Base-by-base conservation (phyloP, 352 stramenopile genomes). In the Pilasporangium apinafurcum region DNA sequence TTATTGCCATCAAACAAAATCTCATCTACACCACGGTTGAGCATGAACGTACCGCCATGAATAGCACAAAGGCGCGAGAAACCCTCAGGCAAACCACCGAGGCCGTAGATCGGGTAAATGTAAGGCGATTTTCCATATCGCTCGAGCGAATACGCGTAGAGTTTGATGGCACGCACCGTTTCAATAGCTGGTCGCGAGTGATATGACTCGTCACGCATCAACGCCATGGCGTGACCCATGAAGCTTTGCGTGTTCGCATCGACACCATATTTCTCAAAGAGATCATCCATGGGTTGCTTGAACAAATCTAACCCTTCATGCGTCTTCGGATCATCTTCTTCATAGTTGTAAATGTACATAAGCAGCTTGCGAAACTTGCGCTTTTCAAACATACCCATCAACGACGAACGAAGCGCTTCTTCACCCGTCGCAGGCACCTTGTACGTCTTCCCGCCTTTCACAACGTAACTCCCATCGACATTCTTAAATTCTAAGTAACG, bases 301-400 rank as follows among this genome's bases (percentile, higher is more conserved):
- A 84, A 97, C 18, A 99, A 74, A 54, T 98, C 89, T 44, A 97
- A 76, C 25, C 91, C 95, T 59, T 94, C 83, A 57, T 85, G 76
- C 27, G 81, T 95, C 67, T 89, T 89, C 8, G 88, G 76, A 38
- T 98, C 89, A 24, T 95, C 81, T 45, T 93, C 76, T 37, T 98
- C 83, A 68, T 98, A 99, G 56, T 96, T 87, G 74, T 97, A 93
- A 22, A 99, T 83, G 73, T 93, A 99, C 61, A 98, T 91, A 46
- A 99, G 76, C 62, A 99, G 97, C 43, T 96, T 98, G 51, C 96
- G 95, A 67, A 99, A 99, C 56, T 96, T 96, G 61, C 95, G 90
- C 74, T 99, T 99, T 75, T 99, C 96, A 55, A 99, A 99, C 48
- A 99, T 95, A 34, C 95, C 95, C 91, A 99, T 98, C 35, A 99